A percentile compares a stretch with the other conserved stretches of the same genome.
Conservation (phyloP, 2,329 filamentous ascomycete genomes). For the Clarireedia monteithiana region DNA sequence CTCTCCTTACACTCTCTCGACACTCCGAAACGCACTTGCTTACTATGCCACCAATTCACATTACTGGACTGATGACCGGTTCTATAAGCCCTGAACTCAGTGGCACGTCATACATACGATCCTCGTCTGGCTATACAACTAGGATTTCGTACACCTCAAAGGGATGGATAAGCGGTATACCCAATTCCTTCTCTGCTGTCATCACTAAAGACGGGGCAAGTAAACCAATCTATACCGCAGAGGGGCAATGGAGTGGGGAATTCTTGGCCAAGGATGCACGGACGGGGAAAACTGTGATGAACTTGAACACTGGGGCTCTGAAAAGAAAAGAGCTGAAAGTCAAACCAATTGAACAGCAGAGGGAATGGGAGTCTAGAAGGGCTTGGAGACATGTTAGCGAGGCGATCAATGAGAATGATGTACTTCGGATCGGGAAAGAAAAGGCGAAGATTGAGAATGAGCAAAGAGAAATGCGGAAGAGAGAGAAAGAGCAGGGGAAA, state of each 20-base stretch:
- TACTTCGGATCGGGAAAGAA: constrained; percentile 68
- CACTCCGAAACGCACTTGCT: constrained; percentile 64
- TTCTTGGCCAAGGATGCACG: constrained; percentile 68
- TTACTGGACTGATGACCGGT: constrained; percentile 82
- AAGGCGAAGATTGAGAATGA: constrained; percentile 87
- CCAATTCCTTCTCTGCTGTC: constrained; percentile 77
- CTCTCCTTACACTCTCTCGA: constrained; percentile 65
- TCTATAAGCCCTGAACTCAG: constrained; percentile 87
- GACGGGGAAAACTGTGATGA: constrained; percentile 44
- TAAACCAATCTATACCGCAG: constrained; percentile 67
- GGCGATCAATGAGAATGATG: constrained; percentile 72
- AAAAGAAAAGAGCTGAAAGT: constrained; percentile 61
- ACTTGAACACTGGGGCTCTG: constrained; percentile 49
- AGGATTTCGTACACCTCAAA: constrained; percentile 89
- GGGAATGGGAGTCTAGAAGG: constrained; percentile 76
- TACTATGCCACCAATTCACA: constrained; percentile 82
- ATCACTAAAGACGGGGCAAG: constrained; percentile 60
- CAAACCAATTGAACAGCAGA: constrained; percentile 66
- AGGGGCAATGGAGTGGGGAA: constrained; percentile 82
- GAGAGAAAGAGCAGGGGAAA: constrained; percentile 63
- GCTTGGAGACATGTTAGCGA: constrained; percentile 82
- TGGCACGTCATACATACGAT: constrained; percentile 73
- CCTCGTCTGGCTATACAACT: constrained; percentile 76
- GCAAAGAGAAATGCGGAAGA: constrained; percentile 68
- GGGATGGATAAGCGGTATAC: constrained; percentile 91